These are phyloP conservation scores for Globisporangium carolinianum DNA, from an alignment of 352 stramenopile genomes.

Conservation along the genomic window DNA sequence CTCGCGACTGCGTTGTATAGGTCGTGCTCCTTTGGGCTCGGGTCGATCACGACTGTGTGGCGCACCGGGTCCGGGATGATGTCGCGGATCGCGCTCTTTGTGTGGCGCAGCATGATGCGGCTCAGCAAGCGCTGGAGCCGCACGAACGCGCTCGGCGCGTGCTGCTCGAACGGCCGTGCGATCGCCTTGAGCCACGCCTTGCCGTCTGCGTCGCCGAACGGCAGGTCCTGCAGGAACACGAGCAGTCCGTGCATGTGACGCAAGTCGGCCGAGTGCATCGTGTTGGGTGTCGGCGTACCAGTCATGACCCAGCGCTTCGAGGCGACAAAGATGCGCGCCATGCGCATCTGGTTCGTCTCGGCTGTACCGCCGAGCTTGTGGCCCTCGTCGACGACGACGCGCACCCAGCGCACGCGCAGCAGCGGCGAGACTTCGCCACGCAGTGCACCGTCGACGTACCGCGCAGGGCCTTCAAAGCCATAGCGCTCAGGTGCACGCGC, in stretches of 20 bases:
- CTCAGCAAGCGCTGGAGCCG: slow-evolving; percentile 81
- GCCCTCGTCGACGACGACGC: slow-evolving; percentile 94
- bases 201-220: slow-evolving; percentile 72
- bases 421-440: slow-evolving; percentile 50
- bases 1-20: slow-evolving; percentile 67
- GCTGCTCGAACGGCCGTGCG: slow-evolving; percentile 59
- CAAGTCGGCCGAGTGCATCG: slow-evolving; percentile 77
- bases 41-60: slow-evolving; percentile 48
- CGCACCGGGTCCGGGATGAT: slow-evolving; percentile 52
- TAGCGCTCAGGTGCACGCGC: slow-evolving; percentile 56
- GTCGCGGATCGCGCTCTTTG: slow-evolving; percentile 83
- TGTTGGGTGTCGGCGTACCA: slow-evolving; percentile 92
- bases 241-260: slow-evolving; percentile 88
- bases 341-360: slow-evolving; percentile 63
- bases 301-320: slow-evolving; percentile 96
- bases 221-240: slow-evolving; percentile 85
- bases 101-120: slow-evolving; percentile 93
- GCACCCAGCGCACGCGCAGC: slow-evolving; percentile 70
- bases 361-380: slow-evolving; percentile 86
- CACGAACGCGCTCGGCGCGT: slow-evolving; percentile 47
- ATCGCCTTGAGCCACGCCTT: slow-evolving; percentile 78
- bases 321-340: slow-evolving; percentile 75
- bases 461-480: slow-evolving; percentile 44
- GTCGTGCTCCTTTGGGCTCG: slow-evolving; percentile 57
- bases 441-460: slow-evolving; percentile 53